Evolutionary conservation across 768 basidiomycete species (phyloP), one percentile per base, ranked within the genome.

Genomic region (Hemileccinum rubropunctum): DNA sequence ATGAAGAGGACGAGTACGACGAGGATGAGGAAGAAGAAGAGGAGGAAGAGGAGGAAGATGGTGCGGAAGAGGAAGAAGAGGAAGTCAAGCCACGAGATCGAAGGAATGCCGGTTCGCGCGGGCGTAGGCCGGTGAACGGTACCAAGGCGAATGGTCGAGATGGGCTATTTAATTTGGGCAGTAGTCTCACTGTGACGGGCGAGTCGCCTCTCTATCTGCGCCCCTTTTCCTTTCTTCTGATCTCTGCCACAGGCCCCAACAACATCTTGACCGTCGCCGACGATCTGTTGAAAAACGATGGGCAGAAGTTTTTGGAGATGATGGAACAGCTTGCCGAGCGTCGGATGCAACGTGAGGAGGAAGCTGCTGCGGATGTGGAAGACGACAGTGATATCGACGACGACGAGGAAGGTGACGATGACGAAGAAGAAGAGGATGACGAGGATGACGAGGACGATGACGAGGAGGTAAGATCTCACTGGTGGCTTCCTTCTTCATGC

Each of bases 271-370:
- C 97, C 18, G 95, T 99, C 46, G 97, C 97, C 40, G 97, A 99
- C 65, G 97, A 99, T 72, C 81, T 99, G 39, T 78, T 99, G 60
- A 97, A 97, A 77, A 98, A 98, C 62, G 95, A 99, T 62, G 95
- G 95, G 2, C 91, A 94, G 63, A 98, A 97, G 75, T 99, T 99
- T 74, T 74, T 99, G 60, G 97, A 99, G 76, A 99, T 99, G 97
- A 99, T 99, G 97, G 97, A 98, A 68, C 93, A 95, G 70, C 80
- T 99, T 17, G 95, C 95, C 0, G 93, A 97, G 63, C 81, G 92
- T 43, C 81, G 95, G 39, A 91, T 95, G 81, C 86, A 90, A 59
- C 81, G 95, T 4, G 95, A 98, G 64, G 88, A 94, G 59, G 76
- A 79, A 63, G 78, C 74, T 28, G 78, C 75, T 15, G 76, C 80